Conservation (phyloP, 805 yeast genomes). For the Priceomyces carsonii region DNA sequence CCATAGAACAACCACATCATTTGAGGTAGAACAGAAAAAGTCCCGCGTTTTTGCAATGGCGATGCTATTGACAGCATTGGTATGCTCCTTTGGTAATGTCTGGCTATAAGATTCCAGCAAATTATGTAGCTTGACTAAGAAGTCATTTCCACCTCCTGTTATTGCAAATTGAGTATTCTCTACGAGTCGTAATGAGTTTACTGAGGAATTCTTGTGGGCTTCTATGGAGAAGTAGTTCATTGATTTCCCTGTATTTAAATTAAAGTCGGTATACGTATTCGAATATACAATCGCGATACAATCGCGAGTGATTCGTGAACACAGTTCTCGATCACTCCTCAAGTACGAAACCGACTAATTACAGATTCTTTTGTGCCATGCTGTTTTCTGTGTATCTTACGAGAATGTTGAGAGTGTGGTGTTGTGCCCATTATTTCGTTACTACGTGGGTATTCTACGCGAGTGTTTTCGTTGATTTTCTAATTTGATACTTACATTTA, state of each 20-base stretch:
- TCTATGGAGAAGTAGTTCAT: constrained; percentile 8
- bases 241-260: constrained; percentile 1
- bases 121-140: constrained; percentile 15
- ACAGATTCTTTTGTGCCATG: too few species aligned
- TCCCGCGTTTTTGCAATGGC: constrained; percentile 13
- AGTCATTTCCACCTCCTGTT: constrained; percentile 25
- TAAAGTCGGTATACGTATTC: too few species aligned
- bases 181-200: constrained; percentile 16
- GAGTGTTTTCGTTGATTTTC: too few species aligned
- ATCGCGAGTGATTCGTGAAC: too few species aligned
- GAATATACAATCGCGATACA: too few species aligned
- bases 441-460: too few species aligned
- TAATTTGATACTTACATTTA: too few species aligned
- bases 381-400: too few species aligned
- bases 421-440: too few species aligned
- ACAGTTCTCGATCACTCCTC: too few species aligned
- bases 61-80: constrained; percentile 17
- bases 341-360: too few species aligned
- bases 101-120: constrained; percentile 7
- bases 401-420: too few species aligned
- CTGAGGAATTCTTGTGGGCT: constrained; percentile 17
- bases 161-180: constrained; percentile 15
- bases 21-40: constrained; percentile 15
- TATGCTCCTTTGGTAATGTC: constrained; percentile 17
- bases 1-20: constrained; percentile 18